phyloP scores from a whole-genome alignment of 1,139 yeast genomes.

The Geotrichum klebahnii region DNA sequence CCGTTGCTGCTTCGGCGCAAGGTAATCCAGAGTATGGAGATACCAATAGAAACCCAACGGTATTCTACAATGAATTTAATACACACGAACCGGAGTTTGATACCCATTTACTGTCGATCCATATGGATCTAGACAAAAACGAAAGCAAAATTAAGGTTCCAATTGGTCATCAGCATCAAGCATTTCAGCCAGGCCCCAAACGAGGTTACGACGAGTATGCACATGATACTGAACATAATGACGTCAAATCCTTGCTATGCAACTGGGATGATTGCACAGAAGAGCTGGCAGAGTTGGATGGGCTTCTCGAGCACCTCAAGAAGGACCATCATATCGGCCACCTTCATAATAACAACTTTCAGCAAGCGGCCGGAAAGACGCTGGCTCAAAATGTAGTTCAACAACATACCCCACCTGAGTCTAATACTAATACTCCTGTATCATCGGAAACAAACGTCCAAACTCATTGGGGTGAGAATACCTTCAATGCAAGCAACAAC shows the following conservation, averaged over 20 bases:
- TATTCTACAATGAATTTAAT: neutral
- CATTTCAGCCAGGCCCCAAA: neutral
- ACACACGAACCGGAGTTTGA: neutral
- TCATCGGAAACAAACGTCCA: neutral
- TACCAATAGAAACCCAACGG: neutral
- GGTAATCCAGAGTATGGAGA: neutral
- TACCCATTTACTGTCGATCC: neutral
- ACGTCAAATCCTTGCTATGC: slow-evolving; percentile 26
- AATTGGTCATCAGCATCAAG: neutral
- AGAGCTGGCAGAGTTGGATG: slow-evolving; percentile 33
- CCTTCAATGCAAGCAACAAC: neutral
- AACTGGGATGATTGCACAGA: slow-evolving; percentile 43
- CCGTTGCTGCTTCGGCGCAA: too few species aligned
- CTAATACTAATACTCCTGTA: neutral
- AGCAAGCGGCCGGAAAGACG: too few species aligned
- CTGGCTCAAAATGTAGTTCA: neutral
- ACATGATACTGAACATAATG: neutral
- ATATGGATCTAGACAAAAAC: neutral
- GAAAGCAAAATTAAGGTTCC: neutral
- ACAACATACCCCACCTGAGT: neutral
- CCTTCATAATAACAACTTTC: neutral
- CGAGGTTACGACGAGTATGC: neutral
- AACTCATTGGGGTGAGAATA: neutral
- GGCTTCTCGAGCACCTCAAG: slow-evolving; percentile 37
- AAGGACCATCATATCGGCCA: slow-evolving; percentile 31